Percentiles rank a stretch among this genome's conserved stretches.
Conservation (phyloP, 1,139 yeast species). For the Kodamaea ohmeri region DNA sequence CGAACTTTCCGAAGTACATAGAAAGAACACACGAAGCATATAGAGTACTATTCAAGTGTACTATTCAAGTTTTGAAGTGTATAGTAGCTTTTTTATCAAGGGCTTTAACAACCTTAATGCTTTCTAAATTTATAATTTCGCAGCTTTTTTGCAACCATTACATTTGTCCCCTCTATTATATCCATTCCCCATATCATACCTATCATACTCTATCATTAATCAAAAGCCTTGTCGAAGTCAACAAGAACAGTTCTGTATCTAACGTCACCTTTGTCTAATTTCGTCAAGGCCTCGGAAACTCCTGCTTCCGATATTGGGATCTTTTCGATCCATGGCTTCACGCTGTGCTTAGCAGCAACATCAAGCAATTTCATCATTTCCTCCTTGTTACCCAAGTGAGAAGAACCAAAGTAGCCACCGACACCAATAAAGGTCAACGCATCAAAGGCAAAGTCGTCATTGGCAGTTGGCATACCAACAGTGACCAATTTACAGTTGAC, state of each 20-base stretch:
- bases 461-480: constrained; percentile 48
- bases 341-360: constrained; percentile 37
- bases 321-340: constrained; percentile 44
- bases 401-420: constrained; percentile 33
- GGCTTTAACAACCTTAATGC: neutral
- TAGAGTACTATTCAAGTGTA: too few species aligned
- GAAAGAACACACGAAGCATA: too few species aligned
- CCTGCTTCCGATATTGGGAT: constrained; percentile 36
- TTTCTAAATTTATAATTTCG: constrained; percentile 3
- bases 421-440: constrained; percentile 29
- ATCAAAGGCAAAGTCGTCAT: constrained; percentile 23
- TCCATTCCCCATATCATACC: too few species aligned
- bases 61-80: too few species aligned
- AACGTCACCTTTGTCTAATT: constrained; percentile 26
- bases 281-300: constrained; percentile 29
- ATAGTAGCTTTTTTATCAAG: neutral
- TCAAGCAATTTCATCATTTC: constrained; percentile 40
- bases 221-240: constrained; percentile 14
- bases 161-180: too few species aligned
- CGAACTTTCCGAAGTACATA: too few species aligned
- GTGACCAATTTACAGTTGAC: constrained; percentile 50
- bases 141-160: constrained; percentile 5
- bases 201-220: too few species aligned
- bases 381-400: constrained; percentile 36
- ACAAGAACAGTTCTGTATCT: constrained; percentile 21